phyloP scores from a whole-genome alignment of 1,284 basidiomycete genomes.

The Polyporus tsugae region DNA sequence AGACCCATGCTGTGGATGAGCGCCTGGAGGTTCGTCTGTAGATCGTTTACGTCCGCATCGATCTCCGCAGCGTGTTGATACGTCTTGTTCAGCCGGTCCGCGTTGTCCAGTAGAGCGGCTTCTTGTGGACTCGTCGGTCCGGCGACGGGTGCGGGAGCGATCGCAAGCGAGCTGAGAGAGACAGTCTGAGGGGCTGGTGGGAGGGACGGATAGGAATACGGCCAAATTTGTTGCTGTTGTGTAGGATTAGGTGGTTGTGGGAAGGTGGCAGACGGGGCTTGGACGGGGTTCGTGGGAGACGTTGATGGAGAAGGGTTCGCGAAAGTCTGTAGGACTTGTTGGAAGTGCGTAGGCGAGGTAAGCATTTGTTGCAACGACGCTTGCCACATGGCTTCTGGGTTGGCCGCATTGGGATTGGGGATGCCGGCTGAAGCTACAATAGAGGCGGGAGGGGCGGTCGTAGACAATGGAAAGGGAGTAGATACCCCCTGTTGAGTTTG shows the following conservation, averaged over 20 bases:
- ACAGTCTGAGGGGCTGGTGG: constrained; percentile 16
- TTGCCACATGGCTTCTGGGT: constrained; percentile 61
- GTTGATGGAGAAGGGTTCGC: constrained; percentile 44
- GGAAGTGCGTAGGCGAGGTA: constrained; percentile 71
- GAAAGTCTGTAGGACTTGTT: constrained; percentile 71
- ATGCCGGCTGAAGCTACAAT: constrained; percentile 9
- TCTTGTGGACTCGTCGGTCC: constrained; percentile 42
- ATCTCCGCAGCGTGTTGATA: constrained; percentile 74
- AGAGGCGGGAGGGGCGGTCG: not conserved
- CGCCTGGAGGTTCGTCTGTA: constrained; percentile 77
- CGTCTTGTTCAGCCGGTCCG: constrained; percentile 56
- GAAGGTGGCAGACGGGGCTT: constrained; percentile 37
- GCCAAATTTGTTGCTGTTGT: constrained; percentile 24
- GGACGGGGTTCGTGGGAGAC: constrained; percentile 12
- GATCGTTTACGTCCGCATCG: constrained; percentile 72
- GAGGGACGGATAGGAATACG: not conserved
- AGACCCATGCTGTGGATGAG: constrained; percentile 78
- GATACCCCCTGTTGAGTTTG: constrained; percentile 8
- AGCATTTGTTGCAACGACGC: constrained; percentile 65
- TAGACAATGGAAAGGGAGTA: not conserved
- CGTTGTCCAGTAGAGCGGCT: constrained; percentile 46
- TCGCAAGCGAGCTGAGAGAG: constrained; percentile 17
- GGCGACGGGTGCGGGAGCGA: constrained; percentile 9
- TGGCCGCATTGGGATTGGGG: constrained; percentile 38
- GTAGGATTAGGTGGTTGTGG: constrained; percentile 33